A percentile compares a stretch with the other conserved stretches of the same genome.
phyloP scores from a whole-genome alignment of 2,329 filamentous ascomycete genomes.

The Phaeosphaeria sp. region DNA sequence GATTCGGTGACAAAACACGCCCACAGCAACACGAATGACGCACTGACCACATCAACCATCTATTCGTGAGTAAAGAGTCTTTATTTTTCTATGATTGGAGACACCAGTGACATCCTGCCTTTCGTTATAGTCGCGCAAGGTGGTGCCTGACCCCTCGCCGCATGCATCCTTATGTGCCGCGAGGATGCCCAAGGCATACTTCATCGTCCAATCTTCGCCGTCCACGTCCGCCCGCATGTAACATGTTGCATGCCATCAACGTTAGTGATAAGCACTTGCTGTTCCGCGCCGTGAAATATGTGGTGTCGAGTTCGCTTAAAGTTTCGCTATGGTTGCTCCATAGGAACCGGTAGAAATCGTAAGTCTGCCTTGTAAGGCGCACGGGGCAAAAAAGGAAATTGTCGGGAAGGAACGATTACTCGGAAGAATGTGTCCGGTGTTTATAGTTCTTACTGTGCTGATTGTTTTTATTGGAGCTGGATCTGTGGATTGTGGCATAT shows the following conservation, averaged over 20 bases:
- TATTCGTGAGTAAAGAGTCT: no score
- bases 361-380: conserved; percentile 8
- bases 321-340: conserved; percentile 1
- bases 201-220: neutral
- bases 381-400: neutral
- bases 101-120: neutral
- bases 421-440: neutral
- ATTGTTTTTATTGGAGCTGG: neutral
- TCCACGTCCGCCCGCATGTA: neutral
- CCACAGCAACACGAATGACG: no score
- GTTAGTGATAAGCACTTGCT: neutral
- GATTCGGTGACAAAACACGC: no score
- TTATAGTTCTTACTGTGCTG: neutral
- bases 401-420: neutral
- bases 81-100: neutral
- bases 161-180: neutral
- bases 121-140: neutral
- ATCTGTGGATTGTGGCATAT: neutral
- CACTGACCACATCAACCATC: no score
- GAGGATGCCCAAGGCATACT: neutral
- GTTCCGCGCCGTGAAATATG: neutral
- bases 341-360: neutral
- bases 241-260: neutral
- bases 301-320: neutral
- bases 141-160: neutral